Base-by-base conservation (phyloP, 164 flowering plant species). In the Macadamia integrifolia region DNA sequence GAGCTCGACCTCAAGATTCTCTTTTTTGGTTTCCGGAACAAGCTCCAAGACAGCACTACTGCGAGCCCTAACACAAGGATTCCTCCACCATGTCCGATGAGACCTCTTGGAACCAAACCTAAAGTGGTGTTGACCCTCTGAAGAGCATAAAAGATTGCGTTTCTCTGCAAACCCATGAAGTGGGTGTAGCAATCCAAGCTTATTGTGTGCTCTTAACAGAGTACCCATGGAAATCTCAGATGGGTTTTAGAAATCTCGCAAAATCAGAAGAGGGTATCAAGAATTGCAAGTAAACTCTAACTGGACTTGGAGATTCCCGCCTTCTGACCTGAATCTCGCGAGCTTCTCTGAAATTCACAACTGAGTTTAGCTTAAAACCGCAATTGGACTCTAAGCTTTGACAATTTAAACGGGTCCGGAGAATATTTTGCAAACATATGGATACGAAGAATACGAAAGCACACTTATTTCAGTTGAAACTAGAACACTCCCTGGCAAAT, bases 21-120 rank as follows among this genome's bases (percentile, higher is more conserved):
- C 96, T 80, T 87, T 87, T 78, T 82, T 92, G 60, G 83, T 84
- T 73, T 88, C 92, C 9, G 92, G 97, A 70, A 90, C 93, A 67
- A 92, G 91, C 76, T 92, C 97, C 76, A 87, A 72, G 67, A 92
- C 86, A 56, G 93, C 84, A 78, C 80, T 76, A 67, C 82, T 74
- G 46, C 78, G 81, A 15, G 83, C 86, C 77, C 61, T 88, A 18
- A 80, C 75, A 73, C 60, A 72, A 18, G 72, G 67, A 72, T 32
- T 73, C 53, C 75, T 68, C 62, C 78, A 67, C 71, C 69, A 77
- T 62, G 68, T 81, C 56, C 66, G 53, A 70, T 60, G 61, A 69
- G 64, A 18, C 70, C 69, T 83, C 68, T 60, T 85, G 9, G 50
- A 28, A 17, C 75, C 78, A 72, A 77, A 71, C 55, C 72, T 77